Percentiles rank a stretch among this genome's conserved stretches.
phyloP scores from a whole-genome alignment of 371 early-diverging fungal genomes.

The Actinomortierella ambigua region DNA sequence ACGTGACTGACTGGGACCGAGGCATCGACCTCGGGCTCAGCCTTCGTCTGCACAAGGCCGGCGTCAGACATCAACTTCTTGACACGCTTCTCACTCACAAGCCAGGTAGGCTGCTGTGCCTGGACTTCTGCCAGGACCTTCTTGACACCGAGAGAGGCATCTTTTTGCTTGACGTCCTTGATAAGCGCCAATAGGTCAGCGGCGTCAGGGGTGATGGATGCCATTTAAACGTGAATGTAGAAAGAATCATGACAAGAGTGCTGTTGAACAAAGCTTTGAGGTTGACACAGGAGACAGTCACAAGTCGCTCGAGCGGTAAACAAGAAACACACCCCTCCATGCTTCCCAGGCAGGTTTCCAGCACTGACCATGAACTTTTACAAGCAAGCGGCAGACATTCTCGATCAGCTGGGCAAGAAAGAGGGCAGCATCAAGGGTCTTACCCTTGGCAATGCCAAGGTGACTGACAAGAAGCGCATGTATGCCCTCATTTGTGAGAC shows the following conservation, averaged over 20 bases:
- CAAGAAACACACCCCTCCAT: neutral
- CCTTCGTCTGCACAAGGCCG: slow-evolving; percentile 54
- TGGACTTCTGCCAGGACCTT: slow-evolving; percentile 54
- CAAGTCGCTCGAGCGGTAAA: too few relatives aligned
- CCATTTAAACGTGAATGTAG: slow-evolving; percentile 15
- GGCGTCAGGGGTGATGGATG: slow-evolving; percentile 44
- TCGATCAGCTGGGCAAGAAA: slow-evolving; percentile 69
- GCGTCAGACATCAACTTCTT: slow-evolving; percentile 64
- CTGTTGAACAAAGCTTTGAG: too few relatives aligned
- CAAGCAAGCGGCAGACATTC: slow-evolving; percentile 75
- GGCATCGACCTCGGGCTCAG: slow-evolving; percentile 59
- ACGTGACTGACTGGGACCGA: slow-evolving; percentile 68
- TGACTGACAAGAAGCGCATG: slow-evolving; percentile 83
- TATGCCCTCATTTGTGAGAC: slow-evolving; percentile 93
- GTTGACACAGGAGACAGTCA: too few relatives aligned
- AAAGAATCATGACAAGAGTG: too few relatives aligned
- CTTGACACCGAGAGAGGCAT: slow-evolving; percentile 63
- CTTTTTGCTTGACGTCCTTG: slow-evolving; percentile 52
- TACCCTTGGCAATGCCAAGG: slow-evolving; percentile 74
- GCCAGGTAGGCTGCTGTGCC: slow-evolving; percentile 58
- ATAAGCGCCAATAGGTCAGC: slow-evolving; percentile 47
- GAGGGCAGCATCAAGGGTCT: slow-evolving; percentile 85
- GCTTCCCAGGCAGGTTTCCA: too few relatives aligned
- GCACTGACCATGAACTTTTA: slow-evolving; percentile 66
- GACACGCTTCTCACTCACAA: slow-evolving; percentile 70